Evolutionary conservation across 805 yeast genomes (phyloP), one percentile per base, ranked within the genome.

Genomic region (Saitoella complicata): DNA sequence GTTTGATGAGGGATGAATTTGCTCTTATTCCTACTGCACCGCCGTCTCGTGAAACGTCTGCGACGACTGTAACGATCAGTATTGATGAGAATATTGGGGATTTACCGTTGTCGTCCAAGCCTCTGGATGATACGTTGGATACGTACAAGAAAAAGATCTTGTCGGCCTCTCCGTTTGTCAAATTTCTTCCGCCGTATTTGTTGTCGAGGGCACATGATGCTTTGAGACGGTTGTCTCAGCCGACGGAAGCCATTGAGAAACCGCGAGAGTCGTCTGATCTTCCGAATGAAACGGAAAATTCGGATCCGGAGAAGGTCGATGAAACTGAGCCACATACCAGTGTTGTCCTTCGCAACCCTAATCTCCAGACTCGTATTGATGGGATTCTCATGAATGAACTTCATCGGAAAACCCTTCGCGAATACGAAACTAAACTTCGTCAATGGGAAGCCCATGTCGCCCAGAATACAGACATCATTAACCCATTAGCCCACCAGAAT

Each of bases 131-230:
- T 6, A 38, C 55, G 49, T 49, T 68, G 5, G 57, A 59, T 10
- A 53, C 60, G 32, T 63, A 77, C 43, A 58, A 66, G 11, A 64
- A 64, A n/a, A 64, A 84, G 48, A 63, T 76, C 4, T 62, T 88
- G 31, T 83, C 94, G 3, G 72, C 84, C 0, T 87, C 97, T 1
- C 96, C 98, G 0, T 74, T 86, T 43, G 87, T 87, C 0, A 67
- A 71, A 12, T 81, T 82, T 54, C 75, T 78, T 0, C 62, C 75
- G 3, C 98, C 98, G 0, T 68, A 70, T 43, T 66, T 80, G 7
- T 62, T 82, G 39, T 57, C 61, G 33, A 70, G 69, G 49, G 76
- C 79, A 0, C 63, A 84, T 40, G 65, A 63, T 9, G 58, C 79
- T 1, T 82, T 78, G 36, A 38, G 46, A 12, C 12, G 49, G 9